Evolutionary conservation across 225 moss, liverwort and hornwort species (phyloP).

Genomic region (Pleurozium schreberi): DNA sequence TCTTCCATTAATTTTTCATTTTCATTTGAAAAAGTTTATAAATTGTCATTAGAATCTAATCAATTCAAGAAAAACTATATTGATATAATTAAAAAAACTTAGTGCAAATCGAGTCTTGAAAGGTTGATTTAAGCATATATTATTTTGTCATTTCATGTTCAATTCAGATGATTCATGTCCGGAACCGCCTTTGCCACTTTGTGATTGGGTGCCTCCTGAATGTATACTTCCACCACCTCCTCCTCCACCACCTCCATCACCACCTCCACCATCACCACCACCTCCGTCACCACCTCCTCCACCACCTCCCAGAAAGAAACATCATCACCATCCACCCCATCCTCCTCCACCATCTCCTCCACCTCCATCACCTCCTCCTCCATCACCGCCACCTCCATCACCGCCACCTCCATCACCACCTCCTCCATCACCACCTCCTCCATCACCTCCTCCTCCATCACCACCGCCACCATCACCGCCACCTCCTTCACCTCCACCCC

Average conservation of each 20-base stretch:
- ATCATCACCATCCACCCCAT: neutral
- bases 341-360: neutral
- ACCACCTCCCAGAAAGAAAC: neutral
- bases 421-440: neutral
- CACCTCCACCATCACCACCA: neutral
- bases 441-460: neutral
- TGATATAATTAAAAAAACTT: no score
- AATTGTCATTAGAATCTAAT: neutral
- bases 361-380: neutral
- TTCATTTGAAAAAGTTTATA: neutral
- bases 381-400: neutral
- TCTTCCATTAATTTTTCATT: neutral
- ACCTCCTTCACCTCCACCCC: accelerated
- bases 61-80: no score
- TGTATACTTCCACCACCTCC: conserved; percentile 38
- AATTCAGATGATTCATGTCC: neutral
- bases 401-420: neutral
- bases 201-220: conserved; percentile 54
- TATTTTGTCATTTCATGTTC: neutral
- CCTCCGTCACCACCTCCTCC: neutral
- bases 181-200: neutral
- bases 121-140: accelerated
- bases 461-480: neutral
- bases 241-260: neutral
- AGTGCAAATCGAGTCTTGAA: accelerated